Evolutionary conservation across 106 monocot genomes (phyloP).

Genomic region (Platanthera guangdongensis): DNA sequence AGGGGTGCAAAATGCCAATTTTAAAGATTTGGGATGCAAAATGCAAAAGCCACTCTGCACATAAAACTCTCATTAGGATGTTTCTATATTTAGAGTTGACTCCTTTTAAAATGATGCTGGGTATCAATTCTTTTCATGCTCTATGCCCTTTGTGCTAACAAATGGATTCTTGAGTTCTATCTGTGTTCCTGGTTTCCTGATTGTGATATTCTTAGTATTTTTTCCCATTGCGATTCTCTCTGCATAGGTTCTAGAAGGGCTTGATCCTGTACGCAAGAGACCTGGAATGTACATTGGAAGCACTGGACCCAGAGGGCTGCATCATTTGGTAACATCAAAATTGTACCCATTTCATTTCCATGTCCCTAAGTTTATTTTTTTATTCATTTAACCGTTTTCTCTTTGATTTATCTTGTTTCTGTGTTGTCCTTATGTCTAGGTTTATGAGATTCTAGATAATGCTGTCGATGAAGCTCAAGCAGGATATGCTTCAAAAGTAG

Average conservation of each 20-base stretch:
- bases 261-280: constrained; percentile 97
- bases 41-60: background rate
- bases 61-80: background rate
- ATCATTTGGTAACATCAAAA: constrained; percentile 70
- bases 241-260: constrained; percentile 81
- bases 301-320: constrained; percentile 90
- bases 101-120: background rate
- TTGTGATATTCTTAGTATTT: background rate
- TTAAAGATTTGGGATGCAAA: too few species aligned
- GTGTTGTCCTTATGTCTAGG: constrained; percentile 29
- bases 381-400: background rate
- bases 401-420: constrained; percentile 1
- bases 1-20: too few species aligned
- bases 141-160: background rate
- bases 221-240: background rate
- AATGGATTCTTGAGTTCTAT: background rate
- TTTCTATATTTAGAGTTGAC: background rate
- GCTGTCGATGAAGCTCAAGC: constrained; percentile 98
- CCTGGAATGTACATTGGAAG: constrained; percentile 99
- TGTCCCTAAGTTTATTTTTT: background rate
- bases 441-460: constrained; percentile 96
- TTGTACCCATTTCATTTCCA: background rate
- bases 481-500: constrained; percentile 74
- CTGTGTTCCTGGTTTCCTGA: background rate
- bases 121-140: background rate